Percentiles rank a stretch among this genome's conserved stretches.
phyloP scores from a whole-genome alignment of 139 green algal genomes.

The Tetradesmus obliquus region DNA sequence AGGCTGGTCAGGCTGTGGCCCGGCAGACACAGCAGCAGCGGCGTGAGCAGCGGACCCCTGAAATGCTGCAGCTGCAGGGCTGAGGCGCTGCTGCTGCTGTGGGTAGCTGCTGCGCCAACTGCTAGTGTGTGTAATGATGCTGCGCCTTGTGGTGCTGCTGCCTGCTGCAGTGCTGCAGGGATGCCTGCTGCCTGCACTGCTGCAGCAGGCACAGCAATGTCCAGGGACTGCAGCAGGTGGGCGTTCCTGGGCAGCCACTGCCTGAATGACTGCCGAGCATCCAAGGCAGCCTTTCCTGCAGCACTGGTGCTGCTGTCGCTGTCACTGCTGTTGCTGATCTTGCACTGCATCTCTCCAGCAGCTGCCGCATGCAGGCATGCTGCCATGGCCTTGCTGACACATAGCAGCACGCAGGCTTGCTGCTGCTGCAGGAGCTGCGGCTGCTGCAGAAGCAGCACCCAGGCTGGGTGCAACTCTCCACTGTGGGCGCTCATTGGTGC shows the following conservation, averaged over 20 bases:
- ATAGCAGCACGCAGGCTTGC: neutral
- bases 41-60: neutral
- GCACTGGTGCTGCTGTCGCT: neutral
- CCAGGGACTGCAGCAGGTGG: neutral
- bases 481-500: neutral
- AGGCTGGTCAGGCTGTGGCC: neutral
- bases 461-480: neutral
- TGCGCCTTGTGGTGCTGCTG: neutral
- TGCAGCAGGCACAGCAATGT: neutral
- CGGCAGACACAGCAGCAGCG: neutral
- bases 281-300: neutral
- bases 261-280: neutral
- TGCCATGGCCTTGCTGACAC: neutral
- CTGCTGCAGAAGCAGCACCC: conserved; percentile 7
- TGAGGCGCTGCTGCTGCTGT: neutral
- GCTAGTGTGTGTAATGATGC: neutral
- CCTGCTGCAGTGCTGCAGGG: neutral
- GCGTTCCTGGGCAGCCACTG: neutral
- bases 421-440: neutral
- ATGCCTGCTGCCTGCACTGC: neutral
- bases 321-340: neutral
- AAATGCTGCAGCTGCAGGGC: neutral
- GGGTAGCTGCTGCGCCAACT: neutral
- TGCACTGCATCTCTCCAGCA: neutral
- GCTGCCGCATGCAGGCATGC: neutral